These are phyloP conservation scores for Lachancea sp. DNA, from an alignment of 805 yeast species.

Conservation along the genomic window DNA sequence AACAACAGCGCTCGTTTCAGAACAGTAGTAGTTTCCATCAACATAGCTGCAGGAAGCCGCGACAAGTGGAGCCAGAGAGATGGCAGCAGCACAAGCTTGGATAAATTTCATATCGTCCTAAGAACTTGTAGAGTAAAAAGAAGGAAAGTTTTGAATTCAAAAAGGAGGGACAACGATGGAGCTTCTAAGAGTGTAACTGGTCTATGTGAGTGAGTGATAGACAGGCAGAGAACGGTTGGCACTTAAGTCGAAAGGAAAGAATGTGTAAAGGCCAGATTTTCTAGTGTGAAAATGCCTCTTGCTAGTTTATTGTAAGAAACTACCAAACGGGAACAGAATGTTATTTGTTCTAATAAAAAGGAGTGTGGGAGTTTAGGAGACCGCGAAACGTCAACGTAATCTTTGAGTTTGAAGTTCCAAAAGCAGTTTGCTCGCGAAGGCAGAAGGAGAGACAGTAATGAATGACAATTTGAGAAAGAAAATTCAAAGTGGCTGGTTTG, in stretches of 20 bases:
- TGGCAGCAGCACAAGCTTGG: slow-evolving; percentile 12
- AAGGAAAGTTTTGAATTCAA: not conserved
- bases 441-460: no score
- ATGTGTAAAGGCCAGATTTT: no score
- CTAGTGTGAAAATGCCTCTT: not conserved
- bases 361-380: slow-evolving; percentile 4
- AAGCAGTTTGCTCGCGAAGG: slow-evolving; percentile 1
- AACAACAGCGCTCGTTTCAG: slow-evolving; percentile 55
- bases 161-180: slow-evolving; percentile 4
- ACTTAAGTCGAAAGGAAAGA: slow-evolving; percentile 5
- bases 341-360: not conserved
- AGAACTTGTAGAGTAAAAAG: not conserved
- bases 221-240: not conserved
- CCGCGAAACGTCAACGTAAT: not conserved
- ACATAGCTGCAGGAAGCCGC: slow-evolving; percentile 41
- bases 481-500: not conserved
- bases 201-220: not conserved
- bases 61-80: slow-evolving; percentile 23
- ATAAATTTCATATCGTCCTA: slow-evolving; percentile 20
- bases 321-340: slow-evolving; percentile 1
- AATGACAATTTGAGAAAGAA: not conserved
- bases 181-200: slow-evolving; percentile 1
- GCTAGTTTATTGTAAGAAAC: slow-evolving; percentile 4
- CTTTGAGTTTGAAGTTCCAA: not conserved
- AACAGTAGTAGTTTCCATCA: slow-evolving; percentile 82